These are phyloP conservation scores for Erysimum cheiri DNA, from an alignment of 441 rosid species.

Conservation along the genomic window DNA sequence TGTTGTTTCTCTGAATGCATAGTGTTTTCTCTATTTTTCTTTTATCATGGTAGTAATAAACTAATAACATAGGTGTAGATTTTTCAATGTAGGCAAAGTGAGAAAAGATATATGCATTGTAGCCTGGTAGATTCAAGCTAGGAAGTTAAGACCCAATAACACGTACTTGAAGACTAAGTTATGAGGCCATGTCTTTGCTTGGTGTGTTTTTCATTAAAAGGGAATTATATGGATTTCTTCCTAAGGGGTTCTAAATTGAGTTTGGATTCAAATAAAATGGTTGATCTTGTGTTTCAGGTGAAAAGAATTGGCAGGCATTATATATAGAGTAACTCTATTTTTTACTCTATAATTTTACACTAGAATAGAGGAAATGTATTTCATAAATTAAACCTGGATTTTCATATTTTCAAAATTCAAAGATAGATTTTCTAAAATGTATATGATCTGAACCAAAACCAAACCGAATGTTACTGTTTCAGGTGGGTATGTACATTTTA, in stretches of 20 bases:
- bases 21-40: not conserved
- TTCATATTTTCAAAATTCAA: too few species aligned
- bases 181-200: not conserved
- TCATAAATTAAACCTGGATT: too few species aligned
- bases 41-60: not conserved
- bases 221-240: not conserved
- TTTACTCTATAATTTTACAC: too few species aligned
- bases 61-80: conserved; percentile 8
- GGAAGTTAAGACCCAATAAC: conserved; percentile 13
- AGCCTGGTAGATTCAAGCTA: too few species aligned
- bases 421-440: too few species aligned
- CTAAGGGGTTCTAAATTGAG: not conserved
- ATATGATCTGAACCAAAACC: not conserved
- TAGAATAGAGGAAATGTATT: too few species aligned
- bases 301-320: conserved; percentile 25
- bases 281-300: conserved; percentile 32
- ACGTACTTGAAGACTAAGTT: conserved; percentile 2
- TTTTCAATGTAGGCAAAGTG: not conserved
- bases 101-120: not conserved
- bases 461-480: conserved; percentile 5
- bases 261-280: not conserved
- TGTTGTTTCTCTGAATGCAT: conserved; percentile 5
- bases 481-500: not conserved
- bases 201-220: not conserved
- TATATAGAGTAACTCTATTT: too few species aligned